A percentile compares a stretch with the other conserved stretches of the same genome.
These are phyloP conservation scores for Phytophthora citrophthora DNA, from an alignment of 352 stramenopile genomes.

Conservation along the genomic window DNA sequence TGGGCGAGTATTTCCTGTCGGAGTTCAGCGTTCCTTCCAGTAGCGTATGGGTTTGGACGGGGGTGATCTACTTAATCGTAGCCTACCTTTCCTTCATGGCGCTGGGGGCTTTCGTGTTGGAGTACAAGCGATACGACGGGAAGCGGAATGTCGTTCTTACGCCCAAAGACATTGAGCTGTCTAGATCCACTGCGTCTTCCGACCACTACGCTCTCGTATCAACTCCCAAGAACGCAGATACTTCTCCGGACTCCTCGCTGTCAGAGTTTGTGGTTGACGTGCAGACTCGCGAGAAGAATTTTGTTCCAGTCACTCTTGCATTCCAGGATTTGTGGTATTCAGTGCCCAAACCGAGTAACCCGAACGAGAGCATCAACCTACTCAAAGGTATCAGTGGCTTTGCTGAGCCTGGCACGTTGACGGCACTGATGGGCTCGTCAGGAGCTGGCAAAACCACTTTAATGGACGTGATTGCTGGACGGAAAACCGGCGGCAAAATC, in stretches of 20 bases:
- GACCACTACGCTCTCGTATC: slow-evolving; percentile 12
- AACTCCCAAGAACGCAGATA: slow-evolving; percentile 12
- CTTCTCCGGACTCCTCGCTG: neutral
- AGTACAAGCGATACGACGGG: slow-evolving; percentile 42
- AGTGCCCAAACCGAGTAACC: slow-evolving; percentile 6
- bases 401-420: slow-evolving; percentile 10
- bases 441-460: slow-evolving; percentile 12
- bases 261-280: slow-evolving; percentile 11
- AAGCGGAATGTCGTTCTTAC: slow-evolving; percentile 12
- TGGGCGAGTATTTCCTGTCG: slow-evolving; percentile 40
- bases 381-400: slow-evolving; percentile 12
- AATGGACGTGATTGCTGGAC: slow-evolving; percentile 18
- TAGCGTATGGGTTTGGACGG: slow-evolving; percentile 28
- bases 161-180: slow-evolving; percentile 6
- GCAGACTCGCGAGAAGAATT: neutral
- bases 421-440: slow-evolving; percentile 11
- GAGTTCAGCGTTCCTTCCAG: slow-evolving; percentile 37
- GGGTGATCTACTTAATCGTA: slow-evolving; percentile 33
- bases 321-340: slow-evolving; percentile 10
- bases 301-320: neutral
- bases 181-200: neutral
- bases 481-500: slow-evolving; percentile 11
- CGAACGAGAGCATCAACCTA: slow-evolving; percentile 3
- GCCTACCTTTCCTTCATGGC: slow-evolving; percentile 40
- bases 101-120: slow-evolving; percentile 38